Base-by-base conservation (phyloP, 345 rosid species). In the Mercurialis annua region DNA sequence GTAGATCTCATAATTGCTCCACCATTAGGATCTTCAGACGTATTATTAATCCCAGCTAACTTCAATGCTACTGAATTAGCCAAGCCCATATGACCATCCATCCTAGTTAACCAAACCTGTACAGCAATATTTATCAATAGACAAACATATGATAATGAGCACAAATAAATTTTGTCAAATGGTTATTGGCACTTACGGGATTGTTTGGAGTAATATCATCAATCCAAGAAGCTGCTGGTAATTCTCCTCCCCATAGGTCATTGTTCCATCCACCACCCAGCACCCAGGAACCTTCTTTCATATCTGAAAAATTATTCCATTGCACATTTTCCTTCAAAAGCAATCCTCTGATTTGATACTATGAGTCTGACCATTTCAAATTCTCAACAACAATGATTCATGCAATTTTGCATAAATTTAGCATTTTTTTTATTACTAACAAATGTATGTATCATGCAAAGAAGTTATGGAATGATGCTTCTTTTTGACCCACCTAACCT, bases 221-320 rank as follows among this genome's bases (percentile, higher is more conserved):
- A 56, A 93, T 73, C 97, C 96, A 93, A 18, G 94, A 84, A 24
- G 87, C 90, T 55, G 73, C 59, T 6, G 98, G 97, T 52, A 82
- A 71, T 73, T 90, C 96, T 70, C 98, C 98, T 69, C 96, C 98
- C 98, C 97, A 93, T 20, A 84, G 79, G 73, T 86, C 92, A 81
- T 93, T 90, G 84, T 93, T 93, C 98, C 98, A 93, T 71, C 97
- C 92, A 53, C 97, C 90, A 71, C 98, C 98, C 64, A 90, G 67
- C 57, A 93, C 67, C 97, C 98, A 93, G 36, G 88, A 80, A 59
- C 90, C 94, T 71, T 77, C 76, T 73, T 79, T 76, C 34, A 80
- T 74, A 64, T 69, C 98, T 90, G 79, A 30, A 75, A 43, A 4
- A 33, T 49, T 5, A 2, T 70, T 55, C 16, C 17, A 56, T 24